A percentile compares a stretch with the other conserved stretches of the same genome.
phyloP scores from a whole-genome alignment of 441 rosid species.

The Populus trichocarpa region DNA sequence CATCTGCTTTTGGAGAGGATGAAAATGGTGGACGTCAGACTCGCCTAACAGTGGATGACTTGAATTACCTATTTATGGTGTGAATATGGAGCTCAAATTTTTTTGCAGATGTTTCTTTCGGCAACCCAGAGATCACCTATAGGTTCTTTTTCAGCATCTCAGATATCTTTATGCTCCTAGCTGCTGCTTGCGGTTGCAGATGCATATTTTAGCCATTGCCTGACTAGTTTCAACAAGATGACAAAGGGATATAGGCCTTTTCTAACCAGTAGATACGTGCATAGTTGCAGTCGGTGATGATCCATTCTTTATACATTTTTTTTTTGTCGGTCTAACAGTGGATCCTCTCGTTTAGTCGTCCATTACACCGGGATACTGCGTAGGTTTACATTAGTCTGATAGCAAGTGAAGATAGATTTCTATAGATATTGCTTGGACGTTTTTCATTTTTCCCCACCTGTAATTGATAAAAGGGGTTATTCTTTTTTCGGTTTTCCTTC shows the following conservation, averaged over 20 bases:
- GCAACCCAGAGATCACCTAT: conserved; percentile 25
- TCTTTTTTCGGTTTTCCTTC: background rate
- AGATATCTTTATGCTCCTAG: conserved; percentile 19
- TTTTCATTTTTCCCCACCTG: conserved; percentile 9
- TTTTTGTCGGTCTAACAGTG: background rate
- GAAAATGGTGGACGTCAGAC: conserved; percentile 65
- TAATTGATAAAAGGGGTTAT: conserved; percentile 21
- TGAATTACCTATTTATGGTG: conserved; percentile 75
- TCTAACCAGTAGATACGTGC: conserved; percentile 8
- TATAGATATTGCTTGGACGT: background rate
- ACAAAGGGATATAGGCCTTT: background rate
- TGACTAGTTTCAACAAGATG: conserved; percentile 6
- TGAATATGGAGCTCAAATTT: conserved; percentile 27
- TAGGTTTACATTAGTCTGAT: background rate
- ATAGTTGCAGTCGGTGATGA: conserved; percentile 16
- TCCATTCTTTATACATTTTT: background rate
- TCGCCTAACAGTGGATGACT: conserved; percentile 77
- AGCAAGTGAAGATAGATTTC: background rate
- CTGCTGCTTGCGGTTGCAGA: conserved; percentile 15
- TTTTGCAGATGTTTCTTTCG: conserved; percentile 16
- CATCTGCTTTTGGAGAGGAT: conserved; percentile 20
- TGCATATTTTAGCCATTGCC: conserved; percentile 6
- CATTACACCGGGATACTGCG: background rate
- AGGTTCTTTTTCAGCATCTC: conserved; percentile 21
- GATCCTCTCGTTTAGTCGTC: background rate